Percentiles rank a stretch among this genome's conserved stretches.
phyloP scores from a whole-genome alignment of 2,329 filamentous ascomycete genomes.

The Fusarium torreyae region DNA sequence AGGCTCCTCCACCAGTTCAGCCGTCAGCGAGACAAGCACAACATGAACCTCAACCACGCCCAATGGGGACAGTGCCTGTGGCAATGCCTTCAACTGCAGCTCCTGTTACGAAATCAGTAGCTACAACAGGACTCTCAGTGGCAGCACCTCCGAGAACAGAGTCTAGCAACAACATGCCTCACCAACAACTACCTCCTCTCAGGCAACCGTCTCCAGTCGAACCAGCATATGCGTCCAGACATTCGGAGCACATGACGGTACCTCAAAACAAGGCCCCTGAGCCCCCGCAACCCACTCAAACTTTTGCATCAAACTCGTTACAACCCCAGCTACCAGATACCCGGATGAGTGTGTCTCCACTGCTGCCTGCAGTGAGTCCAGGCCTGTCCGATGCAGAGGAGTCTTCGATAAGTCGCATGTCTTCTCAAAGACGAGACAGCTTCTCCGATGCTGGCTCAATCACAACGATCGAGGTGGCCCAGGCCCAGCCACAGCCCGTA shows the following conservation, averaged over 20 bases:
- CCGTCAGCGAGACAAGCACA: neutral
- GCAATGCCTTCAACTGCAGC: neutral
- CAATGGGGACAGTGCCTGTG: neutral
- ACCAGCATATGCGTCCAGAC: neutral
- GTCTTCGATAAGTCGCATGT: constrained; percentile 34
- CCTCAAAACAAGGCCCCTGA: constrained; percentile 1
- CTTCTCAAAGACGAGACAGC: constrained; percentile 40
- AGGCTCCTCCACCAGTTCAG: neutral
- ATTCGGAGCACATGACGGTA: neutral
- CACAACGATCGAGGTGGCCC: constrained; percentile 47
- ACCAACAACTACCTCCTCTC: constrained; percentile 5
- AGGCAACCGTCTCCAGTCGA: constrained; percentile 5
- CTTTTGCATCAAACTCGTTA: neutral
- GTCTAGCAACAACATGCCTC: neutral
- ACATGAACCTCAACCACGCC: neutral
- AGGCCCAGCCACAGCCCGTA: constrained; percentile 47
- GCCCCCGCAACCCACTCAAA: constrained; percentile 1
- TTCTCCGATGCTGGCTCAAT: constrained; percentile 47
- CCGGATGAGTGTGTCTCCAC: constrained; percentile 2
- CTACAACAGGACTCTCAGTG: neutral
- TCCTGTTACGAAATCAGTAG: neutral
- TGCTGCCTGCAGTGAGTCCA: constrained; percentile 35
- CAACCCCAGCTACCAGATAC: neutral
- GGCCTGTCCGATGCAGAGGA: constrained; percentile 26
- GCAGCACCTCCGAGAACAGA: neutral